Evolutionary conservation across 768 basidiomycete genomes (phyloP).

Genomic region (Pulveroboletus sp.): DNA sequence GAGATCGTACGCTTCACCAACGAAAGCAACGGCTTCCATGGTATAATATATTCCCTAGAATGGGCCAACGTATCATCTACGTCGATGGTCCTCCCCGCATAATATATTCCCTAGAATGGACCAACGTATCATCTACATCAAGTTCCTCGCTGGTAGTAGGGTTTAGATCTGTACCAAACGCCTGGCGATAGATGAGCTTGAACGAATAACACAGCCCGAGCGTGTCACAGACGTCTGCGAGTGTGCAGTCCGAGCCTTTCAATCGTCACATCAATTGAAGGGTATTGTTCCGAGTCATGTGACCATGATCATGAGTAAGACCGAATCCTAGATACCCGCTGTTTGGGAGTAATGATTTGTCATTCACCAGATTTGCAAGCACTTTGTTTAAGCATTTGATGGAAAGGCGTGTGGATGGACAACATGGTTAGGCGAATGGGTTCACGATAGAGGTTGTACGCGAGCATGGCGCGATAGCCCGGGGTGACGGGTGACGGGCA

Average conservation of each 20-base stretch:
- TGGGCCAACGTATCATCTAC: too few relatives aligned
- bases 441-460: slow-evolving; percentile 36
- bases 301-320: slow-evolving; percentile 11
- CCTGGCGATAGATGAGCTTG: background rate
- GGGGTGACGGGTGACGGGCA: slow-evolving; percentile 37
- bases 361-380: background rate
- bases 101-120: background rate
- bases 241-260: slow-evolving; percentile 10
- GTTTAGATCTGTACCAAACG: background rate
- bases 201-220: slow-evolving; percentile 6
- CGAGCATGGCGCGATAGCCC: slow-evolving; percentile 44
- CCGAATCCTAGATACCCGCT: slow-evolving; percentile 12
- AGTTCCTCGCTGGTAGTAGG: slow-evolving; percentile 1
- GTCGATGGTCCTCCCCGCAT: background rate
- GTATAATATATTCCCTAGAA: too few relatives aligned
- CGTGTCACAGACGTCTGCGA: slow-evolving; percentile 2
- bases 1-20: background rate
- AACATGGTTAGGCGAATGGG: background rate
- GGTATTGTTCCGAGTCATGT: background rate
- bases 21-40: slow-evolving; percentile 1
- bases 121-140: background rate
- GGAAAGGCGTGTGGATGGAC: background rate
- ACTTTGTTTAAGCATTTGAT: background rate
- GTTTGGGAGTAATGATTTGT: background rate
- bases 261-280: slow-evolving; percentile 5